Base-by-base conservation (phyloP, 2,329 filamentous ascomycete genomes). In the Fusarium sp. region DNA sequence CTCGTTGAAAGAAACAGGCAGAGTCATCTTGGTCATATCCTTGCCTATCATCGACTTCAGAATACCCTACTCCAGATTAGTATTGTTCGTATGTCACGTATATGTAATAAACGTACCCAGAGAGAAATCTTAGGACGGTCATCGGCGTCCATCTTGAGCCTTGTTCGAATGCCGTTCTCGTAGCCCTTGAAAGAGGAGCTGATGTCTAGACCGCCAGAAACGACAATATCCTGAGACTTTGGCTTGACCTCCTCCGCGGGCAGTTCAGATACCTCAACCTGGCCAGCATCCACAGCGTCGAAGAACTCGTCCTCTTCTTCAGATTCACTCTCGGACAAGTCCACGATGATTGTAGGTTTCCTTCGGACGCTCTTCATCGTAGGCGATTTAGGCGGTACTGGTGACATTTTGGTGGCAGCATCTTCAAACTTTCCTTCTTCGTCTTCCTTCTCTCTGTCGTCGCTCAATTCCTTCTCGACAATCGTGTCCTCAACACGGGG, bases 31-130 rank as follows among this genome's bases (percentile, higher is more conserved):
- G 41, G 96, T 98, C 96, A 99, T 98, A 79, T 99, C 96, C 81
- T 99, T 98, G 72, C 96, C 96, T 82, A 99, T 97, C 96, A 99
- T 98, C 27, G 95, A 98, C 84, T 98, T 99, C 72, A 99, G 85
- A 76, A 99, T 98, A 74, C 93, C 92, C 95, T 98, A 73, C 33
- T 51, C 41, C 18, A 15, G 44, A 71, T 82, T 70, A 81, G 79
- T 41, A 55, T 46, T 16, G 23, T 5, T 33, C 11, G 29, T 12
- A 33, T 19, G 18, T 19, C 16, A 12, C 10, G 14, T 12, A 14
- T 16, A 25, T 31, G 10, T 27, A 44, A 37, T 27, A 14, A 48
- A 84, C 92, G 83, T 89, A 97, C 95, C 96, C 96, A 99, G 46
- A 99, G 90, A 35, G 93, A 96, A 69, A 98, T 94, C 85, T 95